These are phyloP conservation scores for Entomophthora muscae DNA, from an alignment of 371 early-diverging fungal genomes.

Conservation along the genomic window DNA sequence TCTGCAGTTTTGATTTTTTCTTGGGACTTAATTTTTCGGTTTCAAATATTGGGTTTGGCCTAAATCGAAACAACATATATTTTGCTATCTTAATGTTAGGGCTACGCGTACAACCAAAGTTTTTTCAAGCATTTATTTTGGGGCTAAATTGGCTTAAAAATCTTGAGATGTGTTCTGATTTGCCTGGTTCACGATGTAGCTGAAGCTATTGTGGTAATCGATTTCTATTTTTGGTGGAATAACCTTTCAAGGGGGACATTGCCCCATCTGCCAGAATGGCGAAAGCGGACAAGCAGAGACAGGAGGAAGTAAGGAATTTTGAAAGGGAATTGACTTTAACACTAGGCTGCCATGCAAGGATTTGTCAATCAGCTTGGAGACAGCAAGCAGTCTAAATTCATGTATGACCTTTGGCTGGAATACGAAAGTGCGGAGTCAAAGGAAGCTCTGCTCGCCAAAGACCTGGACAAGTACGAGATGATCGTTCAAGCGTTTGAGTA, in stretches of 20 bases:
- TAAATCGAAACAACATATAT: constrained; percentile 22
- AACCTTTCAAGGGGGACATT: constrained; percentile 61
- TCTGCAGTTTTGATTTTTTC: not conserved
- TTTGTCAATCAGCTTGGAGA: constrained; percentile 36
- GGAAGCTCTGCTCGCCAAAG: constrained; percentile 74
- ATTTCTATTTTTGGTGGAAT: not conserved
- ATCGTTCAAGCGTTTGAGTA: constrained; percentile 83
- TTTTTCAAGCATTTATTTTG: not conserved
- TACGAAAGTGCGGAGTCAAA: constrained; percentile 60
- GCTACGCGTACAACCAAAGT: not conserved
- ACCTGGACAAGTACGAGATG: constrained; percentile 91
- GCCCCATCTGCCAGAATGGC: constrained; percentile 65
- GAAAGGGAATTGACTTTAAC: not conserved
- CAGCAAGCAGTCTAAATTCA: constrained; percentile 40
- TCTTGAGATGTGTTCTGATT: constrained; percentile 63
- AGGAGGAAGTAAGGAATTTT: constrained; percentile 33
- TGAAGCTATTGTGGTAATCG: constrained; percentile 54
- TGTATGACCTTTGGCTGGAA: constrained; percentile 63
- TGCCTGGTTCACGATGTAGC: constrained; percentile 83
- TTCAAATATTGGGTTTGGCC: constrained; percentile 65
- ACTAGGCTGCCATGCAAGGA: constrained; percentile 45
- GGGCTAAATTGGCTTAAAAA: not conserved
- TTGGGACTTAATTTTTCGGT: not conserved
- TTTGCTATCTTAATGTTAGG: not conserved
- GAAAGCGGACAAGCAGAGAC: constrained; percentile 52